A percentile compares a stretch with the other conserved stretches of the same genome.
phyloP scores from a whole-genome alignment of 179 eudicot species.

The Carnegiea gigantea region DNA sequence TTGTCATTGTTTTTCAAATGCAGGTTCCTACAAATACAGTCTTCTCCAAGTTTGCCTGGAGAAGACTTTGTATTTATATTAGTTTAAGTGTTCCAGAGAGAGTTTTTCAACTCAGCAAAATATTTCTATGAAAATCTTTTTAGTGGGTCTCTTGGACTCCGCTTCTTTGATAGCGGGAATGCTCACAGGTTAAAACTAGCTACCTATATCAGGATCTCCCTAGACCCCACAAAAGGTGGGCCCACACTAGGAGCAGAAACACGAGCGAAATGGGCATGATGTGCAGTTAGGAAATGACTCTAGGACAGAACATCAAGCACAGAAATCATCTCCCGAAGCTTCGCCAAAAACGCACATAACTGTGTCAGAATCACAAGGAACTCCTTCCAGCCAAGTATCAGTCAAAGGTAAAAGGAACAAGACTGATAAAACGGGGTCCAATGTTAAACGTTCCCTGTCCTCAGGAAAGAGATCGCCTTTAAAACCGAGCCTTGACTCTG shows the following conservation, averaged over 20 bases:
- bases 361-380: slow-evolving; percentile 56
- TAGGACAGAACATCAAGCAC: slow-evolving; percentile 31
- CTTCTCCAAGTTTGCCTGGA: not conserved
- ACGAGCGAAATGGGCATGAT: slow-evolving; percentile 11
- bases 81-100: too few species aligned
- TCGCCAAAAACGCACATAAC: slow-evolving; percentile 64
- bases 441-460: slow-evolving; percentile 50
- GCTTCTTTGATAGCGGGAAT: too few species aligned
- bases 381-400: slow-evolving; percentile 80
- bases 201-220: too few species aligned
- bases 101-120: too few species aligned
- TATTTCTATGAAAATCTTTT: too few species aligned
- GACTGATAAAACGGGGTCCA: slow-evolving; percentile 46
- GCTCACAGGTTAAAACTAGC: too few species aligned
- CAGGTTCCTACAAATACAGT: not conserved
- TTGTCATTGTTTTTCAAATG: not conserved
- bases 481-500: slow-evolving; percentile 44
- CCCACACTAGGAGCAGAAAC: not conserved
- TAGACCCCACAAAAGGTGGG: too few species aligned
- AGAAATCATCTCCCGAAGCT: slow-evolving; percentile 53
- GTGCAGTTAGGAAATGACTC: slow-evolving; percentile 26
- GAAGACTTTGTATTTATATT: not conserved
- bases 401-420: slow-evolving; percentile 50
- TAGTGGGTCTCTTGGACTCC: too few species aligned
- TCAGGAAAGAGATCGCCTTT: slow-evolving; percentile 49